These are phyloP conservation scores for Colletotrichum melonis DNA, from an alignment of 2,329 filamentous ascomycete species.

Conservation along the genomic window DNA sequence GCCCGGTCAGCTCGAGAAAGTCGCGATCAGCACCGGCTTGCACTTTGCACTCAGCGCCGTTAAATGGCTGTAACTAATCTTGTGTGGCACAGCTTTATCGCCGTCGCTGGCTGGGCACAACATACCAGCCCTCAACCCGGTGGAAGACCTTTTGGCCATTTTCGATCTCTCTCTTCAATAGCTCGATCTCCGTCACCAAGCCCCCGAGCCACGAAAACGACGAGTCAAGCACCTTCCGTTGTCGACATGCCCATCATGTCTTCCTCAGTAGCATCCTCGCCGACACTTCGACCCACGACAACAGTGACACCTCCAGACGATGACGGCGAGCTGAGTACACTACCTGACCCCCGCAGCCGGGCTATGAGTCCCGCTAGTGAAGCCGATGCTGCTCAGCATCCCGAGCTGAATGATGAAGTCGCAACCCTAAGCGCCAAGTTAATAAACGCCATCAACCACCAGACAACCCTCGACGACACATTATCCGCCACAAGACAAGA, in stretches of 20 bases:
- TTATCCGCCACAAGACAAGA: constrained; percentile 86
- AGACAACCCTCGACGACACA: constrained; percentile 90
- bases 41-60: not conserved
- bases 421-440: constrained; percentile 93
- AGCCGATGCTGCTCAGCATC: constrained; percentile 54
- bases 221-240: constrained; percentile 50
- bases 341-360: constrained; percentile 72
- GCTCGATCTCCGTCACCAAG: constrained; percentile 49
- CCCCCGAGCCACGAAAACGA: constrained; percentile 50
- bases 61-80: constrained; percentile 31
- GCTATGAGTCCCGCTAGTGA: constrained; percentile 58
- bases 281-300: constrained; percentile 48
- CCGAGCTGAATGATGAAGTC: constrained; percentile 77
- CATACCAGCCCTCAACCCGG: constrained; percentile 48
- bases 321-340: constrained; percentile 74
- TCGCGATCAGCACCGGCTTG: not conserved
- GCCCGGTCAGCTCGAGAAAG: not conserved
- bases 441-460: constrained; percentile 96
- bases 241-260: constrained; percentile 53
- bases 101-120: constrained; percentile 64
- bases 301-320: constrained; percentile 56
- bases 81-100: constrained; percentile 59
- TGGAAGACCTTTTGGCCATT: constrained; percentile 57
- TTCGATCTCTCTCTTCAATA: constrained; percentile 65
- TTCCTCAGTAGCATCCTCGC: constrained; percentile 46